Conservation (phyloP, 202 grass and related monocot genomes). For the Carex arenaria region DNA sequence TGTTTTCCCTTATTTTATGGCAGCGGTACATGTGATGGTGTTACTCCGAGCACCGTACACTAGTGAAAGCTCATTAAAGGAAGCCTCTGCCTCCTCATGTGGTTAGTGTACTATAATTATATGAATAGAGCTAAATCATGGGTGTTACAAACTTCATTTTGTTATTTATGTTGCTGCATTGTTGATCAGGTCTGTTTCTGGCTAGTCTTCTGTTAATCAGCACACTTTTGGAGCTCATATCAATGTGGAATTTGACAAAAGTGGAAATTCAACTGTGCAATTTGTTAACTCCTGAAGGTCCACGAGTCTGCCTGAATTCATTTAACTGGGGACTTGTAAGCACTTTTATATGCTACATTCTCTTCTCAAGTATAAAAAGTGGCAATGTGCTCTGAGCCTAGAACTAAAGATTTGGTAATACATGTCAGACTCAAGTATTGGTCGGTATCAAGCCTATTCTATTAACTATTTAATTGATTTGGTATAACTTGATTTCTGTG, state of each 20-base stretch:
- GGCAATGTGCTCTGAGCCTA: not conserved
- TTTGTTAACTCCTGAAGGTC: conserved; percentile 83
- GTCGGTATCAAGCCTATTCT: not conserved
- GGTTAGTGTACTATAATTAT: conserved; percentile 41
- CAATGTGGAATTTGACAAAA: conserved; percentile 98
- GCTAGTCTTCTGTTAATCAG: conserved; percentile 64
- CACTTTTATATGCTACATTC: conserved; percentile 9
- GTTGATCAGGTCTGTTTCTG: conserved; percentile 52
- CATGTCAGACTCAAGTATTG: not conserved
- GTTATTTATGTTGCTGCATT: not conserved
- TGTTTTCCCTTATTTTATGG: conserved; percentile 86
- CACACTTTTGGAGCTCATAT: conserved; percentile 76
- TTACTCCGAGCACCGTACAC: conserved; percentile 58
- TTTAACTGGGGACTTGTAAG: conserved; percentile 98
- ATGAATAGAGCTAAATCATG: not conserved
- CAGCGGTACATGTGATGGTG: conserved; percentile 62
- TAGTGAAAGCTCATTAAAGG: conserved; percentile 40
- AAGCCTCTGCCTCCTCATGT: conserved; percentile 57
- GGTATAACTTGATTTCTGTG: not conserved
- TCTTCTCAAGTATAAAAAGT: not conserved
- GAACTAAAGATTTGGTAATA: not conserved
- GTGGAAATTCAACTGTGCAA: conserved; percentile 96
- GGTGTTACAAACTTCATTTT: not conserved
- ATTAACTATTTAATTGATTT: not conserved
- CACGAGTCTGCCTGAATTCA: conserved; percentile 69